A percentile compares a stretch with the other conserved stretches of the same genome.
These are phyloP conservation scores for Lunasporangiospora selenospora DNA, from an alignment of 192 early-diverging fungal genomes.

Conservation along the genomic window DNA sequence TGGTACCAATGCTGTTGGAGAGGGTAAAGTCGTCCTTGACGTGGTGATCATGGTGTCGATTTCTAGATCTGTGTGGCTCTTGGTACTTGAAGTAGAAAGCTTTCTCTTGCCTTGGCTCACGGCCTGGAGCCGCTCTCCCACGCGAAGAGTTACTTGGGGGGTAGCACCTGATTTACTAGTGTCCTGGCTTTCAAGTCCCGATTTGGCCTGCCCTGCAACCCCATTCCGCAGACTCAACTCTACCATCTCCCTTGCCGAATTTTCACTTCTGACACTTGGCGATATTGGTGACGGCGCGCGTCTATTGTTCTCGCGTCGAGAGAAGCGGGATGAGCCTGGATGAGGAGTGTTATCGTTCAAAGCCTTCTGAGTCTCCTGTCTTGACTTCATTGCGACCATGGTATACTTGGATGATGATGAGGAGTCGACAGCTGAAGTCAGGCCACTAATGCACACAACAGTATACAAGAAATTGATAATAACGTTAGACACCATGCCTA, in stretches of 20 bases:
- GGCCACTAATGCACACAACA: constrained; percentile 1
- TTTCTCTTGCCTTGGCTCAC: neutral
- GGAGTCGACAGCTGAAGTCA: constrained; percentile 18
- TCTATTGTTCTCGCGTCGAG: neutral
- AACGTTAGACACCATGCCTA: neutral
- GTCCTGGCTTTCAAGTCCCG: neutral
- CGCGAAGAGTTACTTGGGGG: too few relatives aligned
- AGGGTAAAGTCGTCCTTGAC: too few relatives aligned
- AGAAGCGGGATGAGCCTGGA: neutral
- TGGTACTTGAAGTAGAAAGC: neutral
- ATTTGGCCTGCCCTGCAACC: neutral
- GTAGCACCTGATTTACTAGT: too few relatives aligned
- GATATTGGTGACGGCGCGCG: neutral
- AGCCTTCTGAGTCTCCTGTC: neutral
- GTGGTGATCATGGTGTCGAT: neutral
- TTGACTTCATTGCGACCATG: constrained; percentile 14
- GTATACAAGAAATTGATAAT: neutral
- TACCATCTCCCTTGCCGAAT: too few relatives aligned
- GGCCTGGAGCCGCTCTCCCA: neutral
- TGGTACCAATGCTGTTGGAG: neutral
- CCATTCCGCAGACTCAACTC: too few relatives aligned
- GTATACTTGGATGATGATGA: constrained; percentile 15
- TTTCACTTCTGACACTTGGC: too few relatives aligned
- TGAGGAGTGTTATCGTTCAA: neutral
- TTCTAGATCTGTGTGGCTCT: neutral